Conservation (phyloP, 1,139 yeast species). For the Zygosaccharomyces sapae region DNA sequence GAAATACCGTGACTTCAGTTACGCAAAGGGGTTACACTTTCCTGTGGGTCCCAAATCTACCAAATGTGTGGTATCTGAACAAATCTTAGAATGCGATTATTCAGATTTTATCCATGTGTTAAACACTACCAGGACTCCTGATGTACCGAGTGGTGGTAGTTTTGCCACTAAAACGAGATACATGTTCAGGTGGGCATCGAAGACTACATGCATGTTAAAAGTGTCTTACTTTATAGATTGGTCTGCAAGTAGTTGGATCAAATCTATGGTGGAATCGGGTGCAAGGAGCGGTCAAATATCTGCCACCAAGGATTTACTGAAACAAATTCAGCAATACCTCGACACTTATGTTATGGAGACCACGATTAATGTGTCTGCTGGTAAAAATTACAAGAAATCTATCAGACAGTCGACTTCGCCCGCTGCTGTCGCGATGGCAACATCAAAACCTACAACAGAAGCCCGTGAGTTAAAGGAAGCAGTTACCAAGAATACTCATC, state of each 20-base stretch:
- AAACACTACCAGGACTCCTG: slow-evolving; percentile 77
- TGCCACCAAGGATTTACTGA: slow-evolving; percentile 40
- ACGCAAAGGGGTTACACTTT: slow-evolving; percentile 73
- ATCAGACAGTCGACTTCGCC: not conserved
- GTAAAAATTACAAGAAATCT: slow-evolving; percentile 5
- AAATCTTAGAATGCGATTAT: slow-evolving; percentile 57
- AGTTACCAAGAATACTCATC: not conserved
- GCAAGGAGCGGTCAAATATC: slow-evolving; percentile 81
- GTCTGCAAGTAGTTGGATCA: slow-evolving; percentile 91
- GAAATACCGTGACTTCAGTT: slow-evolving; percentile 57
- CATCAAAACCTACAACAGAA: slow-evolving; percentile 1
- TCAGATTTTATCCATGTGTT: slow-evolving; percentile 54
- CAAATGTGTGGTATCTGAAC: slow-evolving; percentile 70
- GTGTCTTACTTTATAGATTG: slow-evolving; percentile 74
- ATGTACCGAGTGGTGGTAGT: slow-evolving; percentile 88
- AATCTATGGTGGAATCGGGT: slow-evolving; percentile 86
- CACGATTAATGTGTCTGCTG: slow-evolving; percentile 6
- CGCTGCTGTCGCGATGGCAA: not conserved
- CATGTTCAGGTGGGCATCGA: slow-evolving; percentile 69
- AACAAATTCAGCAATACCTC: slow-evolving; percentile 20
- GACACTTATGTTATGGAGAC: slow-evolving; percentile 16
- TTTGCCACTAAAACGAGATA: slow-evolving; percentile 72
- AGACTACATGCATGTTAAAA: slow-evolving; percentile 57
- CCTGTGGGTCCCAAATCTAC: slow-evolving; percentile 96
- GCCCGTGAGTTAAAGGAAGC: not conserved